Conservation (phyloP, 495 filamentous ascomycete genomes). For the Chlorociboria aeruginascens region DNA sequence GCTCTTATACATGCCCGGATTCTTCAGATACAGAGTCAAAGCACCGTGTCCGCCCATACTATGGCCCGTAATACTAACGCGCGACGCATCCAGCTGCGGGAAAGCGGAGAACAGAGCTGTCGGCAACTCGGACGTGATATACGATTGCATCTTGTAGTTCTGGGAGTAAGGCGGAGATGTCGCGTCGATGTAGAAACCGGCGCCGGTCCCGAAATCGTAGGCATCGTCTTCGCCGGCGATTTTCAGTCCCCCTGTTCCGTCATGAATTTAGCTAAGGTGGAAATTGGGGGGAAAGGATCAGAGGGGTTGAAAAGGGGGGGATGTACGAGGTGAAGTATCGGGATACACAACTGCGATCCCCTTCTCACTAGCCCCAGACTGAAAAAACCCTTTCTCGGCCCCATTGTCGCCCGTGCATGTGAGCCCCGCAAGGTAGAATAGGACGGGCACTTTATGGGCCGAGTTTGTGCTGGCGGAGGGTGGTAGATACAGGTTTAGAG, state of each 20-base stretch:
- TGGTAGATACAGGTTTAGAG: constrained; percentile 61
- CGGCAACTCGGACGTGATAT: constrained; percentile 75
- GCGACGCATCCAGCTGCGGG: constrained; percentile 53
- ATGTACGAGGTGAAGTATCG: constrained; percentile 80
- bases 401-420: constrained; percentile 96
- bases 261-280: constrained; percentile 2
- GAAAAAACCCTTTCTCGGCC: constrained; percentile 93
- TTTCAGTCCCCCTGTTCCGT: constrained; percentile 43
- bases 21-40: constrained; percentile 78
- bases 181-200: constrained; percentile 92
- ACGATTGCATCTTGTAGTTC: constrained; percentile 88
- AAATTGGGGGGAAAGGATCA: neutral
- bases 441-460: constrained; percentile 53
- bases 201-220: constrained; percentile 85
- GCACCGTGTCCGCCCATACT: constrained; percentile 96
- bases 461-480: constrained; percentile 30
- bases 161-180: constrained; percentile 57
- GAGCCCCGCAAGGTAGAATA: constrained; percentile 91
- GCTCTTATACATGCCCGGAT: constrained; percentile 77
- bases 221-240: constrained; percentile 70
- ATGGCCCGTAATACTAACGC: constrained; percentile 80
- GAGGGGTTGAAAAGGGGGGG: neutral
- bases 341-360: constrained; percentile 87
- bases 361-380: constrained; percentile 60
- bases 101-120: constrained; percentile 50